Base-by-base conservation (phyloP, 352 stramenopile genomes). In the Peronospora tabacina region DNA sequence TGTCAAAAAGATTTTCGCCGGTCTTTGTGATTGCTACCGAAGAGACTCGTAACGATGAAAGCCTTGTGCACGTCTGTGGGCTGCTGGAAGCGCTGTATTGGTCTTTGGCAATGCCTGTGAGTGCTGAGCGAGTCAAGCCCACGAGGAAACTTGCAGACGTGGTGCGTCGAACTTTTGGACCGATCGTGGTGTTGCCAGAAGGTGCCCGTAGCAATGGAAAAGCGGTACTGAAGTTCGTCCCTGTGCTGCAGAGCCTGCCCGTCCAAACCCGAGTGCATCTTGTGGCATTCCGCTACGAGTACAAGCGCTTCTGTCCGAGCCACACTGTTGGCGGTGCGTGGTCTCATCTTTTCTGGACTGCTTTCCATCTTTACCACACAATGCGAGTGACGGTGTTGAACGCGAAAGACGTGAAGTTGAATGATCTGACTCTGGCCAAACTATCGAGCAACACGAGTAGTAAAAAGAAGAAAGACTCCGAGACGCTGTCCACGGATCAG, bases 161-260 rank as follows among this genome's bases (percentile, higher is more conserved):
- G n/a, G 62, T 90, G 24, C 41, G 59, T 35, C 52, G 58, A 19
- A 71, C 76, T 2, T 75, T 70, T 4, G 74, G 76, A 8, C 82
- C 82, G 1, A 59, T 90, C 16, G 79, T 90, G 2, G 49, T 93
- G 15, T 83, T 93, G 20, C 70, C 82, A 0, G 82, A 93, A 50
- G 82, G 82, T n/a, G 68, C 63, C 12, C 70, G 79, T 24, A 90
- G 71, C 56, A 93, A 93, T 44, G 77, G 79, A 43, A 89, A 90
- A 52, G 73, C 66, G 9, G 75, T 93, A 29, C 53, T 93, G 12
- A 56, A 30, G 43, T 93, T 93, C 40, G 46, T 82, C 7, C 75
- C 76, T 2, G 70, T 88, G 32, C 66, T 92, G 35, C 71, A 90
- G 49, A 63, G 72, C 26, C 53, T 85, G 24, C 63, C 78, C 12